Conservation (phyloP, 2,329 filamentous ascomycete species). For the Calonectria hongkongensis region DNA sequence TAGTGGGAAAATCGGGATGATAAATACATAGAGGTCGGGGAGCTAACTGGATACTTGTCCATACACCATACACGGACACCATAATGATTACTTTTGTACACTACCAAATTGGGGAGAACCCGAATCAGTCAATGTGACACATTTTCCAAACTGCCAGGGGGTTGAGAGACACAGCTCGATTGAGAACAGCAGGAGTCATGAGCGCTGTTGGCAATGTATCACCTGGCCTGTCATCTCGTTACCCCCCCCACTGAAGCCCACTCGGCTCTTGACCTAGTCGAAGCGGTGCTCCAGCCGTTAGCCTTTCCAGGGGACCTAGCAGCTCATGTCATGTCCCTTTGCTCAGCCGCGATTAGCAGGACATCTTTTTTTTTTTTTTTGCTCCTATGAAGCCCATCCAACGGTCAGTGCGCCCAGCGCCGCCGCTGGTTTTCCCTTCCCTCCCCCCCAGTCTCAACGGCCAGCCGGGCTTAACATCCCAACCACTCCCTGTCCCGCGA, state of each 20-base stretch:
- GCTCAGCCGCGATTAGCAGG: conserved; percentile 25
- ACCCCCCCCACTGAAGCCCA: conserved; percentile 24
- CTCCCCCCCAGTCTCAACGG: neutral
- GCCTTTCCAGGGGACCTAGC: conserved; percentile 16
- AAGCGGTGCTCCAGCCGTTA: neutral
- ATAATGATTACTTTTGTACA: conserved; percentile 29
- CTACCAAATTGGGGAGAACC: neutral
- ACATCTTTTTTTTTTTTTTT: neutral
- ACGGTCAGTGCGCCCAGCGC: conserved; percentile 13
- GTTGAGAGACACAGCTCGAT: neutral
- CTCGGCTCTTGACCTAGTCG: neutral
- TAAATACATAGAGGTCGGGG: conserved; percentile 7
- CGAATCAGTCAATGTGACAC: neutral
- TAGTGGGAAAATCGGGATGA: conserved; percentile 24
- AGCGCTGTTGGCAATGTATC: conserved; percentile 15
- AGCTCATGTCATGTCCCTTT: conserved; percentile 18
- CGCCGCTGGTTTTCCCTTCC: neutral
- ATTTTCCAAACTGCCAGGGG: neutral
- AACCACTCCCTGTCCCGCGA: conserved; percentile 12
- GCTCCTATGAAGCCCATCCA: neutral
- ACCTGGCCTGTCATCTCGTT: conserved; percentile 11
- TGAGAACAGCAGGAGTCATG: conserved; percentile 14
- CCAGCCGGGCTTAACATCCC: conserved; percentile 18
- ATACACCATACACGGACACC: conserved; percentile 26
- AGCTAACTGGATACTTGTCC: conserved; percentile 17